Evolutionary conservation across 179 eudicot species (phyloP), one percentile per base, ranked within the genome.

Genomic region (Heliamphora pulchella): DNA sequence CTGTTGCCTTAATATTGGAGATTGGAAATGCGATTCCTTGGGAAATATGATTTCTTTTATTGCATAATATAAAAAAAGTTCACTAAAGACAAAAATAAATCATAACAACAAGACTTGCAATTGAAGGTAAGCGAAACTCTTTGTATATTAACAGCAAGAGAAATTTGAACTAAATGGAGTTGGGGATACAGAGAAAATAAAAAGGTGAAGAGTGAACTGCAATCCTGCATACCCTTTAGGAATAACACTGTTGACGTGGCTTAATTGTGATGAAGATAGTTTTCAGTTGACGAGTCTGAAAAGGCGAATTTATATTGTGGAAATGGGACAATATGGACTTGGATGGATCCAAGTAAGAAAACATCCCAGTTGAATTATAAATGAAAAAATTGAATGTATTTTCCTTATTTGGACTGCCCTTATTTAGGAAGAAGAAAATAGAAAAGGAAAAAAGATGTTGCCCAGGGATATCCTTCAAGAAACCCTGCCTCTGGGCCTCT

Each of bases 361-460:
- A 54, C 8, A 54, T 8, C 8, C 11, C 58, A 7, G 58, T 54
- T 8, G 58, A 54, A 54, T 54, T 8, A 54, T 54, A 14, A 8
- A 8, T 8, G 58, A 54, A 14, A 8, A 54, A 54, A 54, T 86
- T 94, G 98, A 66, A 94, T 94, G 74, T 93, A 31, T 31, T 31
- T 31, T 31, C 31, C 31, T 31, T 31, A 31, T 31, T 31, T 31
- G 31, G 31, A 31, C 31, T 31, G 31, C 31, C 31, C 31, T 31
- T 31, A 31, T 31, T 31, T 31, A 31, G 31, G 31, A 31, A 31
- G 31, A 10, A 5, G 31, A 66, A 39, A 17, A 66, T 31, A 46
- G 50, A 8, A 47, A 41, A 43, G 48, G 70, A 14, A 4, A 67
- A 67, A 9, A 2, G 43, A 43, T 13, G 71, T 4, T 67, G 41